Base-by-base conservation (phyloP, 352 stramenopile genomes). In the Chloridella minuta region DNA sequence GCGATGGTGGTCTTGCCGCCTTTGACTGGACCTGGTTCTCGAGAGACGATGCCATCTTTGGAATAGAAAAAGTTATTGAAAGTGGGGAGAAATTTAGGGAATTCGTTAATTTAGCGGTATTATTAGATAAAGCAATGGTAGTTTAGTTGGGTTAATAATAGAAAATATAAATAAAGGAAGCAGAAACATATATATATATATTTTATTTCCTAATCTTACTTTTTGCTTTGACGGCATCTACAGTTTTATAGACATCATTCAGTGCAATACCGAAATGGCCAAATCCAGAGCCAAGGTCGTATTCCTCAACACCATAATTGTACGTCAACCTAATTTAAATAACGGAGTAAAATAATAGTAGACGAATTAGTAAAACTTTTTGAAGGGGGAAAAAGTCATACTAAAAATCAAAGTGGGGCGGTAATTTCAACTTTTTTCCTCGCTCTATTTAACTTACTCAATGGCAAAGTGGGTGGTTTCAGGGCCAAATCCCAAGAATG, bases 271-370 rank as follows among this genome's bases (percentile, higher is more conserved):
- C 87, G 22, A 90, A 89, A 83, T 89, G 87, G 24, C 86, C 80
- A 28, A 90, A 86, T 85, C 89, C 88, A 40, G 89, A 24, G 21
- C 88, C 88, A 22, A 83, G 86, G 27, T 89, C 87, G 87, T 90
- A 90, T 27, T 25, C 23, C 27, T 89, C 87, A 85, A 90, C 89
- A 49, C 88, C 88, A 86, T 90, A 90, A 86, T 90, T 90, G 87
- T 88, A 90, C 24, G 88, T 90, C 2, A 90, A 40, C n/a, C n/a
- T n/a, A n/a, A n/a, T n/a, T n/a, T n/a, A n/a, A n/a, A n/a, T n/a
- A n/a, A n/a, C n/a, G n/a, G n/a, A n/a, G n/a, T n/a, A n/a, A n/a
- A n/a, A n/a, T n/a, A n/a, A n/a, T n/a, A n/a, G n/a, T n/a, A n/a
- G n/a, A n/a, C n/a, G n/a, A n/a, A n/a, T n/a, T n/a, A n/a, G n/a